These are phyloP conservation scores for Mortierella claussenii DNA, from an alignment of 192 early-diverging fungal genomes.

Conservation along the genomic window DNA sequence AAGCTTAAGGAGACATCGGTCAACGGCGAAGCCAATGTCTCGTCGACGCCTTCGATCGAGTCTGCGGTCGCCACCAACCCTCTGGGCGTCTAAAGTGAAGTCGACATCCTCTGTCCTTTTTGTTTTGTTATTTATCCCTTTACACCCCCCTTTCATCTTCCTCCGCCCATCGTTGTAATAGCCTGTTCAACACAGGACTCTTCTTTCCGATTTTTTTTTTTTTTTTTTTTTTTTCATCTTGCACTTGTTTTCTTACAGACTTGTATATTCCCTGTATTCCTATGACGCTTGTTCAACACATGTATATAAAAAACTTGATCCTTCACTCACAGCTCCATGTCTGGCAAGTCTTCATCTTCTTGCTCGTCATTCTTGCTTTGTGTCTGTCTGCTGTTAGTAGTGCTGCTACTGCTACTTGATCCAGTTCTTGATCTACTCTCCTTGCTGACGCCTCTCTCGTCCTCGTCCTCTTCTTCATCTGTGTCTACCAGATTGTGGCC, in stretches of 20 bases:
- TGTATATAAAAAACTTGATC: too few species aligned
- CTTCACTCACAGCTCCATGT: conserved; percentile 7
- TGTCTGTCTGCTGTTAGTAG: neutral
- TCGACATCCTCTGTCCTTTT: neutral
- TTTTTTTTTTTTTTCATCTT: neutral
- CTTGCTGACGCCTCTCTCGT: conserved; percentile 50
- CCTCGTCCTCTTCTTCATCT: conserved; percentile 61
- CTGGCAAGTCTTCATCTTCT: conserved; percentile 1
- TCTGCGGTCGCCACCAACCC: neutral
- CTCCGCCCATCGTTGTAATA: conserved; percentile 6
- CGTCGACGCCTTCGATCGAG: neutral
- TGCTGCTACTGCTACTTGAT: neutral
- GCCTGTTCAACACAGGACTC: conserved; percentile 47
- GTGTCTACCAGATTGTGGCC: conserved; percentile 61
- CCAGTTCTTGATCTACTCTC: neutral
- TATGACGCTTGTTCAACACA: conserved; percentile 55
- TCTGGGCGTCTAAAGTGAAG: conserved; percentile 18
- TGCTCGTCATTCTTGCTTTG: neutral
- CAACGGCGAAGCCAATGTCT: too few species aligned
- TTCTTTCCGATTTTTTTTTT: conserved; percentile 8
- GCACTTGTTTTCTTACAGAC: conserved; percentile 1
- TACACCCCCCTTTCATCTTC: neutral
- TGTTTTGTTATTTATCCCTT: conserved; percentile 4
- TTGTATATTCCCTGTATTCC: conserved; percentile 30
- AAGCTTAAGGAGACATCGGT: conserved; percentile 4